Evolutionary conservation across 2,329 filamentous ascomycete species (phyloP).

Genomic region (Chrysosporium keratinophilum): DNA sequence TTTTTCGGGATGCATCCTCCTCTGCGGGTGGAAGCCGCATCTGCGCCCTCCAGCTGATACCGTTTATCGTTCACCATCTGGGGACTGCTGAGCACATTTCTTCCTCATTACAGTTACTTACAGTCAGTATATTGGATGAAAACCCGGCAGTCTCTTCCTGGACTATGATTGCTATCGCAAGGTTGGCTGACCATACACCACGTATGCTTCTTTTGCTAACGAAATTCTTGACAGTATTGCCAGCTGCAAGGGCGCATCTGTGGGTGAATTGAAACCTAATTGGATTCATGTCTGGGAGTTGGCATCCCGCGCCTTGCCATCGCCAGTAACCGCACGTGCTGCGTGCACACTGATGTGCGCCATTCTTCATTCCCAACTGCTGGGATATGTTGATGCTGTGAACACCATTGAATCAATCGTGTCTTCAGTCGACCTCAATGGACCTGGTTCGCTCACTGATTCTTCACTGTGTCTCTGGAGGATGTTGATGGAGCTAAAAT

Average conservation of each 20-base stretch:
- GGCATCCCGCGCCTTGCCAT: conserved; percentile 58
- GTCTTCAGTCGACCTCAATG: conserved; percentile 67
- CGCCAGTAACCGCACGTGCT: conserved; percentile 60
- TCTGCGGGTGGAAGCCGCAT: conserved; percentile 34
- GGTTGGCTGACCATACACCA: conserved; percentile 43
- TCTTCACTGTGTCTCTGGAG: conserved; percentile 65
- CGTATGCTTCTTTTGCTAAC: conserved; percentile 1
- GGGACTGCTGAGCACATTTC: conserved; percentile 45
- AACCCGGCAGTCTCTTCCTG: conserved; percentile 58
- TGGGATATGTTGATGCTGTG: conserved; percentile 56
- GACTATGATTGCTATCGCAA: conserved; percentile 73
- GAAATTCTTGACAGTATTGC: conserved; percentile 25
- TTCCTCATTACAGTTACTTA: conserved; percentile 49
- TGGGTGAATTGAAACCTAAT: conserved; percentile 34
- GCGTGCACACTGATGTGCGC: conserved; percentile 63
- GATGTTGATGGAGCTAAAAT: conserved; percentile 55
- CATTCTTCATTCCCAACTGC: conserved; percentile 55
- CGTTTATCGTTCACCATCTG: conserved; percentile 41
- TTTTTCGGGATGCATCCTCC: conserved; percentile 28
- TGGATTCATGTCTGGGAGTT: conserved; percentile 73
- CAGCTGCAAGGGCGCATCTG: conserved; percentile 26
- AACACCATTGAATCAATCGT: conserved; percentile 64
- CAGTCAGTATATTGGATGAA: conserved; percentile 57
- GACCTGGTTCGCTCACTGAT: conserved; percentile 69
- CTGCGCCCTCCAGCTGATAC: conserved; percentile 46